Percentiles rank a stretch among this genome's conserved stretches.
phyloP scores from a whole-genome alignment of 2,329 filamentous ascomycete species.

The Ceratocystiopsis brevicomis region DNA sequence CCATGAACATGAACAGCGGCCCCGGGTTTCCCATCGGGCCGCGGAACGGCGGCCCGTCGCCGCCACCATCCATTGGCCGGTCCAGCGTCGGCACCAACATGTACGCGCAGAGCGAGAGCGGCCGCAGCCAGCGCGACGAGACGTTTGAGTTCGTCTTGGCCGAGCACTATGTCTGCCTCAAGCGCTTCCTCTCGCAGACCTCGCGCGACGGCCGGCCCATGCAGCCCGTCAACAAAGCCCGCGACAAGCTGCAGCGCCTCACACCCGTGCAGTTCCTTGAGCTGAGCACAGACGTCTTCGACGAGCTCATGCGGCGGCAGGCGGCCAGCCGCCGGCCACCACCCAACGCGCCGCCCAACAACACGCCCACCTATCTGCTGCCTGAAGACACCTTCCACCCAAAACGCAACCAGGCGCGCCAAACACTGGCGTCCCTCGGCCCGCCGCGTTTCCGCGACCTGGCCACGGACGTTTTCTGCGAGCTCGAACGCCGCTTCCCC shows the following conservation, averaged over 20 bases:
- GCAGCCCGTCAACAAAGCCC: slow-evolving; percentile 66
- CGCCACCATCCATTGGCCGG: slow-evolving; percentile 70
- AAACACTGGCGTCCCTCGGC: slow-evolving; percentile 80
- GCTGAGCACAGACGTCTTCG: slow-evolving; percentile 91
- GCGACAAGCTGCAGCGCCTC: slow-evolving; percentile 81
- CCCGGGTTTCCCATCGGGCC: slow-evolving; percentile 33
- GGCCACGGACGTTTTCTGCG: slow-evolving; percentile 89
- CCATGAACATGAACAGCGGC: slow-evolving; percentile 21
- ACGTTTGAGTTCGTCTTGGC: slow-evolving; percentile 42
- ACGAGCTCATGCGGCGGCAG: slow-evolving; percentile 80
- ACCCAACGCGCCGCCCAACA: slow-evolving; percentile 30
- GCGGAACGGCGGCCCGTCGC: slow-evolving; percentile 50
- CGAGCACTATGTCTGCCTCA: slow-evolving; percentile 68
- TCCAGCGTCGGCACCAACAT: slow-evolving; percentile 64
- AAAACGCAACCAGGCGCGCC: slow-evolving; percentile 92
- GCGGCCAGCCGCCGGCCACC: slow-evolving; percentile 37
- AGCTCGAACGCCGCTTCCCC: slow-evolving; percentile 79
- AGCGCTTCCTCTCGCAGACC: slow-evolving; percentile 51
- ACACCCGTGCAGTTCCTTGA: slow-evolving; percentile 92
- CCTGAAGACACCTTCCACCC: slow-evolving; percentile 87
- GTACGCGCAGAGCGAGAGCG: slow-evolving; percentile 48
- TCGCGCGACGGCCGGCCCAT: slow-evolving; percentile 58
- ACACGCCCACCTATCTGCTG: slow-evolving; percentile 49
- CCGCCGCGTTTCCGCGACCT: slow-evolving; percentile 76
- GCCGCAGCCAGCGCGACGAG: slow-evolving; percentile 41